These are phyloP conservation scores for Diatrype stigma DNA, from an alignment of 2,329 filamentous ascomycete genomes.

Conservation along the genomic window DNA sequence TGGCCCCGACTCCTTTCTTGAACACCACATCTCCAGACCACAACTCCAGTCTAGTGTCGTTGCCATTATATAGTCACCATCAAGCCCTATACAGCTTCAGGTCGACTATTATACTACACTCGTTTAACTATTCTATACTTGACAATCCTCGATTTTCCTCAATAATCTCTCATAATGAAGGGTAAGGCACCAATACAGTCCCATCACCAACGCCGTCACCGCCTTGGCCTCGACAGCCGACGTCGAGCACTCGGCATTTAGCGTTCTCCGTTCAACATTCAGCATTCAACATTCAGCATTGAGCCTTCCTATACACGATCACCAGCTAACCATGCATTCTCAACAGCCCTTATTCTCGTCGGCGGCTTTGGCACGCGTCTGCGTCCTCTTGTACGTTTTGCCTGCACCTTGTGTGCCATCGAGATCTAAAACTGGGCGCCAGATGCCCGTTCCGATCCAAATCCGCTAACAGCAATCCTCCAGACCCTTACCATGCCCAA, in stretches of 20 bases:
- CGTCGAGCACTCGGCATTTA: background rate
- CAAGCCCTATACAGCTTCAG: background rate
- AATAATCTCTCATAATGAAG: constrained; percentile 31
- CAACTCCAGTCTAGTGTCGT: background rate
- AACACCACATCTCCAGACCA: background rate
- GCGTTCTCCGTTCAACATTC: too few species aligned
- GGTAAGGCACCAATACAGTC: constrained; percentile 27
- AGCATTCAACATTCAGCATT: background rate
- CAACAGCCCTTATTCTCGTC: constrained; percentile 90
- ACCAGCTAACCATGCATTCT: constrained; percentile 1
- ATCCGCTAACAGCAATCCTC: constrained; percentile 19
- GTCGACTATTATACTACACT: constrained; percentile 4
- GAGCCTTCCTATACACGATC: too few species aligned
- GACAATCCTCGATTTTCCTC: constrained; percentile 11
- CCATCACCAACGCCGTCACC: background rate
- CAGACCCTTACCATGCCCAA: constrained; percentile 96
- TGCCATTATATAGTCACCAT: background rate
- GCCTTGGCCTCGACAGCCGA: background rate
- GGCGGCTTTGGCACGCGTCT: constrained; percentile 98
- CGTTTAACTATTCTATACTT: constrained; percentile 19
- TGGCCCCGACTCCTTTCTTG: background rate
- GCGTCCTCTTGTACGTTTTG: constrained; percentile 75
- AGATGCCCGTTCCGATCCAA: background rate
- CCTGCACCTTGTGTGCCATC: constrained; percentile 1
- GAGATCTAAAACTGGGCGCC: background rate